Conservation (phyloP, 805 yeast species). For the Teunomyces pallodes region DNA sequence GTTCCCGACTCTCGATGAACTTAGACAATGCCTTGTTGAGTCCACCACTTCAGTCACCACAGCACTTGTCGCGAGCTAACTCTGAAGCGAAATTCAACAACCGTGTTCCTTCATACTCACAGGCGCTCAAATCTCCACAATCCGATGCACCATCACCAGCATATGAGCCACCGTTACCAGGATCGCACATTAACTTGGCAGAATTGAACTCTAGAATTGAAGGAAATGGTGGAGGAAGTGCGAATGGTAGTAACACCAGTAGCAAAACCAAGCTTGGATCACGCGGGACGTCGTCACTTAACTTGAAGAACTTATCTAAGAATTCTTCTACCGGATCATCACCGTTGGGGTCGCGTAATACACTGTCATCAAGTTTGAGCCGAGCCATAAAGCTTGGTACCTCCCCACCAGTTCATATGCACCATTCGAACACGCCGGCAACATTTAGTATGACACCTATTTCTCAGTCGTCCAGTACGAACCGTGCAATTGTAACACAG, state of each 20-base stretch:
- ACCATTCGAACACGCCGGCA: constrained; percentile 2
- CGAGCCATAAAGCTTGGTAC: constrained; percentile 3
- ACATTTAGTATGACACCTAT: constrained; percentile 11
- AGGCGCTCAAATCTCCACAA: constrained; percentile 62
- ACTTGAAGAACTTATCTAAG: constrained; percentile 15
- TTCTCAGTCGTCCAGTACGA: background rate
- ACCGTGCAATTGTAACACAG: constrained; percentile 9
- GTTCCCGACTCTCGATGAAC: constrained; percentile 1
- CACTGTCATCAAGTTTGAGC: constrained; percentile 30
- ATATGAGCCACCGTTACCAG: constrained; percentile 54
- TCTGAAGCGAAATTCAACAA: constrained; percentile 48
- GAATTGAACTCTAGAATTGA: constrained; percentile 29
- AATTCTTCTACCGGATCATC: constrained; percentile 34
- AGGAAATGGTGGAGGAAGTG: constrained; percentile 10
- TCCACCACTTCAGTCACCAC: constrained; percentile 39
- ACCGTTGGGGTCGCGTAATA: constrained; percentile 38
- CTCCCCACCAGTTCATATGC: constrained; percentile 3
- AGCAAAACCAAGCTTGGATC: constrained; percentile 18
- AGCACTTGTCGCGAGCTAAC: constrained; percentile 57
- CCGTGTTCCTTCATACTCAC: constrained; percentile 79
- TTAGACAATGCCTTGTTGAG: constrained; percentile 20
- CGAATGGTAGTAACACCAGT: background rate
- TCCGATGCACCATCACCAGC: constrained; percentile 62
- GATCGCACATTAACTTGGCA: constrained; percentile 33
- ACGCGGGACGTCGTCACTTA: constrained; percentile 25